Evolutionary conservation across 345 rosid genomes (phyloP).

Genomic region (Aquilaria sinensis): DNA sequence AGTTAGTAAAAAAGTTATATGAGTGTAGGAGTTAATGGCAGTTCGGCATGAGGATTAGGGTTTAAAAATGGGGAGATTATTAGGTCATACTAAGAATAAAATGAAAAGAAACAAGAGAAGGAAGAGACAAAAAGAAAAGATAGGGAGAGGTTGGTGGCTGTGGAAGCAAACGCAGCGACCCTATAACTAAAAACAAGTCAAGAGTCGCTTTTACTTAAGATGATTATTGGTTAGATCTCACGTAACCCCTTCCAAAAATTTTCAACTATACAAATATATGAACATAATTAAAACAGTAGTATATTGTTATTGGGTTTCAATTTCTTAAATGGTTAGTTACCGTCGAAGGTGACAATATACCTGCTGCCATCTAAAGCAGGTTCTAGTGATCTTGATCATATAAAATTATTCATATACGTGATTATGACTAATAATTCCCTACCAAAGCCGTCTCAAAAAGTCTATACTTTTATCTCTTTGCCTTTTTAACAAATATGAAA

Average conservation of each 20-base stretch:
- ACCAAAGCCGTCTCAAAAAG: too few species aligned
- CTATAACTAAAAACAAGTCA: constrained; percentile 64
- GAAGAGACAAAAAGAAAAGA: neutral
- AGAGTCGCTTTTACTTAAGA: constrained; percentile 69
- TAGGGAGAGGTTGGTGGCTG: constrained; percentile 14
- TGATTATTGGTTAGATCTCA: constrained; percentile 19
- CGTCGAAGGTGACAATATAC: constrained; percentile 23
- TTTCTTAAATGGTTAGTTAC: constrained; percentile 25
- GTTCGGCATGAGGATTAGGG: constrained; percentile 25
- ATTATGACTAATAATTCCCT: too few species aligned
- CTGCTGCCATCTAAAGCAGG: constrained; percentile 6
- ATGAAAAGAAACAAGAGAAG: too few species aligned
- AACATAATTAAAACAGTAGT: too few species aligned
- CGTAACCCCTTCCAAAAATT: constrained; percentile 22
- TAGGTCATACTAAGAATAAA: too few species aligned
- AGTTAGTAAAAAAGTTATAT: neutral
- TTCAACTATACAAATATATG: too few species aligned
- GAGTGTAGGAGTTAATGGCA: constrained; percentile 21
- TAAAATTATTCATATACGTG: too few species aligned
- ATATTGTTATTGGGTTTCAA: too few species aligned
- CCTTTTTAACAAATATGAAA: too few species aligned
- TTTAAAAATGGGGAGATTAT: too few species aligned
- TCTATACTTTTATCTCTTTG: too few species aligned
- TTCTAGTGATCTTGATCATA: too few species aligned
- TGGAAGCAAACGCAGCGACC: constrained; percentile 37